Evolutionary conservation across 495 filamentous ascomycete species (phyloP).

Genomic region (Penicillium daleae): DNA sequence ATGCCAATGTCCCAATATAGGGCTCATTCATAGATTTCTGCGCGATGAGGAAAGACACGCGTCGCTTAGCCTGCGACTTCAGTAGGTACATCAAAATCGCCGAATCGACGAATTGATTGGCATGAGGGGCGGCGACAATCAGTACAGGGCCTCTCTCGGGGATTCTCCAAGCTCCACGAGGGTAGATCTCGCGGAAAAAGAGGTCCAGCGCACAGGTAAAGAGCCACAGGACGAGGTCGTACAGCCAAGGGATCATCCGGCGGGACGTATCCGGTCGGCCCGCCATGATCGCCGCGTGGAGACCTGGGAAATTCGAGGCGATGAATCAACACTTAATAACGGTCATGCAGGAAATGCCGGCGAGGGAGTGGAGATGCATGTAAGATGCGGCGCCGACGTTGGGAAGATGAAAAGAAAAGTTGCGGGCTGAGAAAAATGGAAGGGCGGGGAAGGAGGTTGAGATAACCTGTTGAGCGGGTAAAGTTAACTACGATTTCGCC

Average conservation of each 20-base stretch:
- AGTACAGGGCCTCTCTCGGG: conserved; percentile 83
- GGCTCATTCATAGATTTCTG: conserved; percentile 86
- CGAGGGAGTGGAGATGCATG: conserved; percentile 6
- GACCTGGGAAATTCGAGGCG: not conserved
- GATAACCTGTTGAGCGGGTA: not conserved
- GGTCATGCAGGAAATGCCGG: conserved; percentile 7
- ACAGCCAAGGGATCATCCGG: conserved; percentile 67
- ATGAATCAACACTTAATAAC: conserved; percentile 4
- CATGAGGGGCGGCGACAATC: conserved; percentile 95
- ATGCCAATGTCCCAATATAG: conserved; percentile 81
- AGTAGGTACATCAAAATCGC: conserved; percentile 88
- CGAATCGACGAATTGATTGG: conserved; percentile 97
- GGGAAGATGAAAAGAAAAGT: conserved; percentile 5
- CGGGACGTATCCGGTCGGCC: conserved; percentile 15
- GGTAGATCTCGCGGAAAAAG: conserved; percentile 97
- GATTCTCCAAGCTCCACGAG: conserved; percentile 88
- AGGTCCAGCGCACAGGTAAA: conserved; percentile 84
- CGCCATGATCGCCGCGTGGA: conserved; percentile 27
- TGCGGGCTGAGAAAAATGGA: conserved; percentile 6
- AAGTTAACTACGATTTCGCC: conserved; percentile 1
- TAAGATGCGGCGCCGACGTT: conserved; percentile 1
- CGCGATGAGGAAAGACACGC: conserved; percentile 87
- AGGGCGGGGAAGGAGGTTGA: not conserved
- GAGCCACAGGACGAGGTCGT: conserved; percentile 78
- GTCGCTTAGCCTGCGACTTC: conserved; percentile 78